Evolutionary conservation across 1,139 yeast species (phyloP), one percentile per base, ranked within the genome.

Genomic region (Protomyces inundatus): DNA sequence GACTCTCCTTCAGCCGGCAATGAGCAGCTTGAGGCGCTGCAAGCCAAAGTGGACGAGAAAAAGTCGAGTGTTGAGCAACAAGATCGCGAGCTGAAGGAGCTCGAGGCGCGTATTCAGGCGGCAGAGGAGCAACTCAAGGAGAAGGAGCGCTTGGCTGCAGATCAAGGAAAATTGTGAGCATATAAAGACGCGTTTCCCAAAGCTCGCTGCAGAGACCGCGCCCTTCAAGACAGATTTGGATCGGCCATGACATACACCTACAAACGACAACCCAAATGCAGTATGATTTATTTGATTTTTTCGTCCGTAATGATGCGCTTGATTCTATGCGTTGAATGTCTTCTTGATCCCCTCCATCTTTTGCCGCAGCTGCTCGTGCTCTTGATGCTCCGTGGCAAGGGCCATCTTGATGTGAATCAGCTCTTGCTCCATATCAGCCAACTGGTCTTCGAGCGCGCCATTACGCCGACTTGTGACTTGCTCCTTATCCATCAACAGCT

Each of bases 401-500:
- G 45, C 35, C 62, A 58, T 58, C 45, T 58, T 58, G 42, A 58
- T 36, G 30, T 58, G 56, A 33, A 58, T 58, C n/a, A 46, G 54
- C 39, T 52, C 62, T 35, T 52, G 42, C 56, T 58, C 62, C 62
- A 58, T 58, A 14, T 58, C 62, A 7, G 52, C 46, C 51, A 58
- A 33, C 12, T 55, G 51, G 5, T 58, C 62, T 52, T 58, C 62
- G 14, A 58, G 32, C 23, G 52, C 32, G 51, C 54, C 56, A 35
- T 58, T 58, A 23, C 54, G 56, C 14, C 39, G 10, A 32, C 56
- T 51, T 2, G 52, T 52, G 36, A 45, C 35, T 7, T 50, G 53
- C 34, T 46, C 46, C 76, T 80, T 80, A 70, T 74, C 85, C 86
- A 81, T 85, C 69, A 80, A 81, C 65, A 80, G 79, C 64, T 77